Percentiles rank a stretch among this genome's conserved stretches.
Evolutionary conservation across 1,284 basidiomycete species (phyloP).

Genomic region (Trichosporon inkin): DNA sequence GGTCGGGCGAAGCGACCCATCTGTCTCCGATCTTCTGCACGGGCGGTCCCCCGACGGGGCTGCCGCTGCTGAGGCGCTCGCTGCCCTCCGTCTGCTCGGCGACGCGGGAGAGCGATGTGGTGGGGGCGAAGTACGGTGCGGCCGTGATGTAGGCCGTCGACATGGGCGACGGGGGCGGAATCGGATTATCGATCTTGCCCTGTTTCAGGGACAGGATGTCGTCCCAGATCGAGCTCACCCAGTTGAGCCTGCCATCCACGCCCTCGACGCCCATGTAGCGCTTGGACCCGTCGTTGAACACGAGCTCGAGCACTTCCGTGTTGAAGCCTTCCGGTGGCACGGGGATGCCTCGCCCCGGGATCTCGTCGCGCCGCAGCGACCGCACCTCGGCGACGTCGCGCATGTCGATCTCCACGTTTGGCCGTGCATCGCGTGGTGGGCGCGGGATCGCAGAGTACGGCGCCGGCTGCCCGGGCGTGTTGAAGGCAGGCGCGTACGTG

Average conservation of each 20-base stretch:
- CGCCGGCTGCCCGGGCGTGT: background rate
- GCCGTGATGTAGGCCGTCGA: background rate
- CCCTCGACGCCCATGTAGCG: constrained; percentile 45
- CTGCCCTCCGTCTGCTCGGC: background rate
- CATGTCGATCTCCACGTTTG: constrained; percentile 38
- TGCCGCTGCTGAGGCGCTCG: background rate
- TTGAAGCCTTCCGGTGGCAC: constrained; percentile 36
- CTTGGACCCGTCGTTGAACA: constrained; percentile 38
- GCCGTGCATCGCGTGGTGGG: constrained; percentile 20
- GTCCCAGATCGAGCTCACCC: constrained; percentile 45
- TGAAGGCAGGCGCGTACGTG: constrained; percentile 19
- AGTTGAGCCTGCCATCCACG: constrained; percentile 37
- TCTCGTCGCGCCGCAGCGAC: constrained; percentile 40
- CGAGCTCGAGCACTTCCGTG: constrained; percentile 43
- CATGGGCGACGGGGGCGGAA: background rate
- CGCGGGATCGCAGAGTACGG: constrained; percentile 31
- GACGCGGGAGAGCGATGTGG: constrained; percentile 9
- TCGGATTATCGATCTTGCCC: constrained; percentile 7
- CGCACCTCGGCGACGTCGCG: constrained; percentile 39
- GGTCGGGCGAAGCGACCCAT: constrained; percentile 36
- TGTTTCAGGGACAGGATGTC: constrained; percentile 6
- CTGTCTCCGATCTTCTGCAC: constrained; percentile 44
- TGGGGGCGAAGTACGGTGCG: background rate
- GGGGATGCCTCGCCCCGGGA: constrained; percentile 36
- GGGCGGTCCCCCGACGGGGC: constrained; percentile 16